Evolutionary conservation across 2,329 filamentous ascomycete genomes (phyloP).

Genomic region (Scytalidium lignicola): DNA sequence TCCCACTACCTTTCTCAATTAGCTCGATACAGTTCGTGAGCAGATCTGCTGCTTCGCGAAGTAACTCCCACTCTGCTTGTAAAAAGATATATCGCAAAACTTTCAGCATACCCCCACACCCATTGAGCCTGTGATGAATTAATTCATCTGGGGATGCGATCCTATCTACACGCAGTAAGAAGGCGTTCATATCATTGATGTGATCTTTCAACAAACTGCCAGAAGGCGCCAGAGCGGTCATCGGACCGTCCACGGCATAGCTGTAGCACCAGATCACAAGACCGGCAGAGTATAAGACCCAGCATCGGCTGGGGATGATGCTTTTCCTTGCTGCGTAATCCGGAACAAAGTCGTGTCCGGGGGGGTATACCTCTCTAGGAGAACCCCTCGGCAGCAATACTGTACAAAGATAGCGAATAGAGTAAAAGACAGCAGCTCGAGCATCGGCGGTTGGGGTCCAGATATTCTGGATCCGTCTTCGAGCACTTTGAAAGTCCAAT

Average conservation of each 20-base stretch:
- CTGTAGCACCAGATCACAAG: slow-evolving; percentile 92
- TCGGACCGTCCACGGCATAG: slow-evolving; percentile 76
- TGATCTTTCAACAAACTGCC: slow-evolving; percentile 57
- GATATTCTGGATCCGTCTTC: slow-evolving; percentile 72
- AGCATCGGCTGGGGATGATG: slow-evolving; percentile 80
- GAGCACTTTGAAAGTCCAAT: slow-evolving; percentile 71
- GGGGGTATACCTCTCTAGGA: slow-evolving; percentile 31
- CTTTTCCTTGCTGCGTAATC: slow-evolving; percentile 79
- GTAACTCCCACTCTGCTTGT: slow-evolving; percentile 79
- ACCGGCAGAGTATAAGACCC: slow-evolving; percentile 86
- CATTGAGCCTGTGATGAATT: slow-evolving; percentile 66
- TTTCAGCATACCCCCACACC: slow-evolving; percentile 71
- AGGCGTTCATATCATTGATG: slow-evolving; percentile 71
- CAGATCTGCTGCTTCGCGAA: slow-evolving; percentile 77
- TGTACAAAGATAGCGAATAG: slow-evolving; percentile 77
- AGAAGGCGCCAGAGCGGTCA: slow-evolving; percentile 37
- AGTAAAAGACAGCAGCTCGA: slow-evolving; percentile 83
- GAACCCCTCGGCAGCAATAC: slow-evolving; percentile 59
- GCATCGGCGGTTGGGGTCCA: slow-evolving; percentile 85
- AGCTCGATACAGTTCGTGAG: slow-evolving; percentile 70
- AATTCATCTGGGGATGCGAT: slow-evolving; percentile 72
- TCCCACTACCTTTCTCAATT: slow-evolving; percentile 1
- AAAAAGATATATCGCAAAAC: slow-evolving; percentile 74
- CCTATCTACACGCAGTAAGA: slow-evolving; percentile 65
- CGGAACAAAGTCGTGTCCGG: slow-evolving; percentile 23